These are phyloP conservation scores for Didymosphaeria variabile DNA, from an alignment of 2,329 filamentous ascomycete species.

Conservation along the genomic window DNA sequence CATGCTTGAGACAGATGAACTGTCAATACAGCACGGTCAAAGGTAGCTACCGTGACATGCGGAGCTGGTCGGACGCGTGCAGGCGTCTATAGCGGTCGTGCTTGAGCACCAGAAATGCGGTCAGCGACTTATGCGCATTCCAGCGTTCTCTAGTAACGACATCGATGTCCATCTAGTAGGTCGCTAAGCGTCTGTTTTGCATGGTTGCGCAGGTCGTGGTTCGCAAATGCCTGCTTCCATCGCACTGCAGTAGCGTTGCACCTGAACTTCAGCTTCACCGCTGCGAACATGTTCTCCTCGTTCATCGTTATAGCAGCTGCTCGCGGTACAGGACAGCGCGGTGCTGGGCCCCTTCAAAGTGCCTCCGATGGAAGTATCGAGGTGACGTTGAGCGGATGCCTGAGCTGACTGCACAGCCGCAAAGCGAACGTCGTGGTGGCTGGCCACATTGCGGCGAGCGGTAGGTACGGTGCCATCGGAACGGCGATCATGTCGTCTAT, in stretches of 20 bases:
- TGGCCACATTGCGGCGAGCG: background rate
- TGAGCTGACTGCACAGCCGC: conserved; percentile 11
- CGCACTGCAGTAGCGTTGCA: conserved; percentile 12
- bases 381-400: background rate
- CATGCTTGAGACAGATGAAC: conserved; percentile 9
- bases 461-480: conserved; percentile 4
- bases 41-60: background rate
- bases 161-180: background rate
- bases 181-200: background rate
- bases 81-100: conserved; percentile 7
- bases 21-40: conserved; percentile 14
- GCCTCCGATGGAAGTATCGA: conserved; percentile 6
- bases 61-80: conserved; percentile 8
- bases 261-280: background rate
- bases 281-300: conserved; percentile 4
- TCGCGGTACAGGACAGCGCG: background rate
- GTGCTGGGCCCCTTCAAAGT: background rate
- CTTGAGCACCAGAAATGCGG: background rate
- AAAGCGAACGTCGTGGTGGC: background rate
- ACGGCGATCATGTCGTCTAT: background rate
- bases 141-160: conserved; percentile 4
- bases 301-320: conserved; percentile 6
- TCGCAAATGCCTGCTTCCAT: conserved; percentile 5
- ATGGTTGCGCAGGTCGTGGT: conserved; percentile 2
- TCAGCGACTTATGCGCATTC: conserved; percentile 6